Evolutionary conservation across 192 early-diverging fungal species (phyloP).

Genomic region (Entomortierella beljakovae): DNA sequence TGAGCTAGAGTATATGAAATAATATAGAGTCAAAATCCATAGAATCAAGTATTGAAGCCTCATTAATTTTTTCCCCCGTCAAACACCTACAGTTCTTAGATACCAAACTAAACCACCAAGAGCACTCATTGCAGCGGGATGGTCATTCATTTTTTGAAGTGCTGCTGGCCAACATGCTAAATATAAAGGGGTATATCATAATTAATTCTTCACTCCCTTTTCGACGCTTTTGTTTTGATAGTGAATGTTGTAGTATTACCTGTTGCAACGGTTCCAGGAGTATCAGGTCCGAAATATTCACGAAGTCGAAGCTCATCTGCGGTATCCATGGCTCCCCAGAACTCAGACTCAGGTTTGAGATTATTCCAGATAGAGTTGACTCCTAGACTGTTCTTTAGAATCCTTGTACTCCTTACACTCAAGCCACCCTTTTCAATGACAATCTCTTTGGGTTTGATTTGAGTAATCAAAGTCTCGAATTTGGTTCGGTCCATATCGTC

Average conservation of each 20-base stretch:
- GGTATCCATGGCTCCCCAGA: constrained; percentile 70
- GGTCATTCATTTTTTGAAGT: constrained; percentile 33
- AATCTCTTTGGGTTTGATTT: constrained; percentile 93
- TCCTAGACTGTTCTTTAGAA: constrained; percentile 72
- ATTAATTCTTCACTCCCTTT: no score
- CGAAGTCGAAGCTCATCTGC: constrained; percentile 68
- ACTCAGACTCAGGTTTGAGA: constrained; percentile 76
- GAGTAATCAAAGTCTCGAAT: constrained; percentile 94
- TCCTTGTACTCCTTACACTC: constrained; percentile 61
- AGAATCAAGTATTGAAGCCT: background rate
- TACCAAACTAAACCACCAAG: constrained; percentile 89
- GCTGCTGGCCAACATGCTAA: constrained; percentile 45
- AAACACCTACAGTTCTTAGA: constrained; percentile 74
- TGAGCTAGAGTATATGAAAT: constrained; percentile 63
- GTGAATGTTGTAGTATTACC: no score
- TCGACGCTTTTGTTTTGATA: no score
- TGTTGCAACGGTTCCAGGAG: constrained; percentile 18
- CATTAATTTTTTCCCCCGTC: background rate
- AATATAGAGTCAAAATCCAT: background rate
- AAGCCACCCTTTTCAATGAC: constrained; percentile 81
- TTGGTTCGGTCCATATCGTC: constrained; percentile 91
- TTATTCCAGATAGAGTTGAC: constrained; percentile 70
- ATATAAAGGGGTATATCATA: no score
- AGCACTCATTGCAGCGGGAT: constrained; percentile 45
- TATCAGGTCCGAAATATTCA: constrained; percentile 67